Evolutionary conservation across 805 yeast species (phyloP).

Genomic region (Starmerella ratchasimensis): DNA sequence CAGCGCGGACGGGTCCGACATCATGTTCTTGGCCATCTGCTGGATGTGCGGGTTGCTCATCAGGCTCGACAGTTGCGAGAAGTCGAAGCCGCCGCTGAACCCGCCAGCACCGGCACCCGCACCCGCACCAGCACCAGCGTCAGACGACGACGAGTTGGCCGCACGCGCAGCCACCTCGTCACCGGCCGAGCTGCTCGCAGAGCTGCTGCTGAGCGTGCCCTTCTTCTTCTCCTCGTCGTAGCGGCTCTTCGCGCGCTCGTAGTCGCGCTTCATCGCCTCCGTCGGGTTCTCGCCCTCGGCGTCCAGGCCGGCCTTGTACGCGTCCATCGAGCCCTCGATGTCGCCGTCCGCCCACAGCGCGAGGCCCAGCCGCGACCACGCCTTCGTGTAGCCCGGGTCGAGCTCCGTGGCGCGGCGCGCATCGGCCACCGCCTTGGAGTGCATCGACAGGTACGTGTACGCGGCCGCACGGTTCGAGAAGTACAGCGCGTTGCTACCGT

Average conservation of each 20-base stretch:
- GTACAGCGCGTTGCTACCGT: slow-evolving; percentile 67
- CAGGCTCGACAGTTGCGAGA: slow-evolving; percentile 45
- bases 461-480: slow-evolving; percentile 96
- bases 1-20: slow-evolving; percentile 74
- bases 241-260: slow-evolving; percentile 81
- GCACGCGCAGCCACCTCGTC: too few relatives aligned
- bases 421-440: slow-evolving; percentile 66
- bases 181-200: background rate
- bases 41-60: slow-evolving; percentile 84
- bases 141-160: background rate
- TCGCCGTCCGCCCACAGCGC: slow-evolving; percentile 94
- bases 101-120: slow-evolving; percentile 31
- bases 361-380: slow-evolving; percentile 86
- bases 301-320: slow-evolving; percentile 76
- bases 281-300: slow-evolving; percentile 74
- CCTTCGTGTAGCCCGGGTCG: slow-evolving; percentile 76
- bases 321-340: slow-evolving; percentile 75
- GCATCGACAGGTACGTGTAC: slow-evolving; percentile 61
- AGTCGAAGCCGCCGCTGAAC: slow-evolving; percentile 58
- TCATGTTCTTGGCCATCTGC: slow-evolving; percentile 78
- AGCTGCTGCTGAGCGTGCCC: slow-evolving; percentile 5
- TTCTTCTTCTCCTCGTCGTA: slow-evolving; percentile 49
- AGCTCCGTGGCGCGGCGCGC: slow-evolving; percentile 68
- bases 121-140: slow-evolving; percentile 8
- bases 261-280: slow-evolving; percentile 85